phyloP scores from a whole-genome alignment of 495 filamentous ascomycete genomes.

The Copromyces sp. region DNA sequence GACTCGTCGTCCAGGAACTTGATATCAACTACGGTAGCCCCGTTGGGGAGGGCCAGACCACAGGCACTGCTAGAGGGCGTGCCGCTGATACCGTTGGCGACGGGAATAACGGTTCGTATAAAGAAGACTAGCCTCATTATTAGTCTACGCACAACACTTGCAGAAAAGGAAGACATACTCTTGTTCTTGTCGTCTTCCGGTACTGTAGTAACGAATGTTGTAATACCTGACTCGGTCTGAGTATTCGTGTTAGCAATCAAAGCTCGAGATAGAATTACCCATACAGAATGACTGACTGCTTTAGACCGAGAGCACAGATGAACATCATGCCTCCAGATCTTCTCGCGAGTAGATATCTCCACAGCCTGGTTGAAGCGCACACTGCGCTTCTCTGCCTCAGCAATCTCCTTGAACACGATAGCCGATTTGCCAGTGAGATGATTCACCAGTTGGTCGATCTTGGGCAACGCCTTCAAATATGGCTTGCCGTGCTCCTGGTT shows the following conservation, averaged over 20 bases:
- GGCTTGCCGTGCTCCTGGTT: conserved; percentile 29
- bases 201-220: conserved; percentile 28
- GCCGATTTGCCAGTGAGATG: conserved; percentile 31
- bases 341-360: conserved; percentile 24
- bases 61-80: conserved; percentile 19
- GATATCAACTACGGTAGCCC: conserved; percentile 32
- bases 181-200: conserved; percentile 14
- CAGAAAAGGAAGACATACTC: conserved; percentile 11
- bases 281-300: conserved; percentile 16
- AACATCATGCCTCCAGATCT: conserved; percentile 31
- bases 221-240: conserved; percentile 21
- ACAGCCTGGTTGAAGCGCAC: conserved; percentile 41
- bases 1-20: conserved; percentile 37
- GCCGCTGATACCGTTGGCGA: conserved; percentile 36
- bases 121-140: conserved; percentile 38
- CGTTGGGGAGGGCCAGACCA: conserved; percentile 29
- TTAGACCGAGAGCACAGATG: conserved; percentile 17
- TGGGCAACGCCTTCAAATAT: conserved; percentile 29
- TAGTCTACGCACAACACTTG: neutral
- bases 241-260: conserved; percentile 6
- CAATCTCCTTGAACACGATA: conserved; percentile 40
- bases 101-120: conserved; percentile 27
- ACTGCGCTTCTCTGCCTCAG: conserved; percentile 42
- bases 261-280: neutral
- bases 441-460: conserved; percentile 36